Evolutionary conservation across 2,329 filamentous ascomycete species (phyloP), one percentile per base, ranked within the genome.

Genomic region (Fusarium equiseti): DNA sequence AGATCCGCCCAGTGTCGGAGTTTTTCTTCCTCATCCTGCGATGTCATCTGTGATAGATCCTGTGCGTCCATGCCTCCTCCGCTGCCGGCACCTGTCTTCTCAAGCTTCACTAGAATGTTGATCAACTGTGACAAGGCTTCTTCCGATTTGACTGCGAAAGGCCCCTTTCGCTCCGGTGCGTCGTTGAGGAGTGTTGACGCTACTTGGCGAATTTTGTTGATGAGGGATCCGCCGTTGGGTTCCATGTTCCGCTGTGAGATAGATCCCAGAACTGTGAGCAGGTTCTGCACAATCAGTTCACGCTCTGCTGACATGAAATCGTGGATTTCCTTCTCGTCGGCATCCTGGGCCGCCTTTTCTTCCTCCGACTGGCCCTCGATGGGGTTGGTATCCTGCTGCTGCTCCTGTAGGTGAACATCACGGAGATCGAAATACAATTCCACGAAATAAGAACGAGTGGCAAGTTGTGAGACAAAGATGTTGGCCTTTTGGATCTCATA

Each of bases 401-500:
- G 81, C 62, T 86, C 81, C 20, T 82, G 78, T 44, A 87, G 81
- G 73, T 91, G 88, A 2, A 90, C 88, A 56, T 94, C 92, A 40
- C 90, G 89, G 3, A 96, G 84, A 73, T 90, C 90, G 79, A 93
- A 93, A 81, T 95, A 97, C 70, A 94, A 91, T 78, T 97, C 93
- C 1, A 97, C 93, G 60, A 95, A 89, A 77, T 94, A 95, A 0
- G 92, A 95, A 26, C 94, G 87, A 0, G 93, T 97, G 4, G 91
- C 90, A 12, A 97, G 84, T 75, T 94, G 91, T 8, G 91, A 95
- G 4, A 91, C 89, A 76, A 95, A 94, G 42, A 97, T 92, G 78
- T 97, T 97, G 9, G 93, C 92, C 78, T 97, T 97, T 78, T 97
- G 94, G 31, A 97, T 96, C 80, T 97, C 94, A 71, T 91, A 94